Evolutionary conservation across 2,329 filamentous ascomycete genomes (phyloP), one percentile per base, ranked within the genome.

Genomic region (Penicillium sp.): DNA sequence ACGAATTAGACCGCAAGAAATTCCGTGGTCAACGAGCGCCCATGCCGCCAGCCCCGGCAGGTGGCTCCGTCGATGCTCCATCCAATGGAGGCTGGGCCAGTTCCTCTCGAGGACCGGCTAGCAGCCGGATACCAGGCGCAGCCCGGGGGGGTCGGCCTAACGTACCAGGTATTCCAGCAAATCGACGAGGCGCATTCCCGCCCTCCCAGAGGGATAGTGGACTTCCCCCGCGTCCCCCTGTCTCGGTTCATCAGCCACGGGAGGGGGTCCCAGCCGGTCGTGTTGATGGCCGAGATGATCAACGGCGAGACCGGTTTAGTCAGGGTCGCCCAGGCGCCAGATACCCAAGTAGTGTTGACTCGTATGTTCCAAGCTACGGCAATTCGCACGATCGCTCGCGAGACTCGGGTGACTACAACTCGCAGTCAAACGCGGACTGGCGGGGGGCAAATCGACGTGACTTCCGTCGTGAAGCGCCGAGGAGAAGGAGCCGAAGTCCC

Each of bases 1-100:
- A 98, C 66, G 93, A 98, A 65, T 74, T 97, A n/a, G 93, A 98
- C 62, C 80, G 91, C 35, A 81, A 89, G 62, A 94, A 91, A 67
- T 91, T 89, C 54, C 84, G 94, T 51, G 86, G 89, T 43, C 84
- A 93, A 57, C 87, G 87, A 59, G 85, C 85, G 15, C 85, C 83
- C 15, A 76, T 91, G 8, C 91, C 91, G 3, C 91, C 93, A 9
- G 93, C 91, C 1, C 93, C 93, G 0, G 89, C 91, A 53, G 91
- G 90, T 9, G 91, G 88, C 3, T 89, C 87, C 1, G 89, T 95
- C 3, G 91, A 91, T 10, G 81, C 88, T 57, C 79, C 76, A 8
- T 73, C 76, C 7, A 78, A 79, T 44, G 73, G 74, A 20, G 77
- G 80, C 48, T 81, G 74, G 68, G 53, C 63, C 36, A 56, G 62